Evolutionary conservation across 2,329 filamentous ascomycete species (phyloP).

Genomic region (Penicillium sumatraense): DNA sequence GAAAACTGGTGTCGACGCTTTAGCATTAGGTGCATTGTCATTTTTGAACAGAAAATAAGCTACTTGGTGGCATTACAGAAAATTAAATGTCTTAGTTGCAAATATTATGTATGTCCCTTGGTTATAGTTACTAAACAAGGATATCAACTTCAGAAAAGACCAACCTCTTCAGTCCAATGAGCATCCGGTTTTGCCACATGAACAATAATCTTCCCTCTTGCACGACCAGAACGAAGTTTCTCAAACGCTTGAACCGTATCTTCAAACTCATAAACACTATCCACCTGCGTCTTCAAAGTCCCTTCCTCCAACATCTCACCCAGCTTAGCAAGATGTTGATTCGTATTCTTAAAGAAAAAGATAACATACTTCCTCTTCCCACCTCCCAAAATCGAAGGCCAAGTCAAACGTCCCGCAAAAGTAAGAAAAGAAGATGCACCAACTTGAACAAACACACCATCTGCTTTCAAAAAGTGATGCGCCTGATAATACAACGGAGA

Average conservation of each 20-base stretch:
- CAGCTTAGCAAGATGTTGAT: constrained; percentile 55
- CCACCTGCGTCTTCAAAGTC: constrained; percentile 61
- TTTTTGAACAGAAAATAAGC: constrained; percentile 26
- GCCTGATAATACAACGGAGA: constrained; percentile 58
- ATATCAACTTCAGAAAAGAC: neutral
- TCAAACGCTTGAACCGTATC: constrained; percentile 62
- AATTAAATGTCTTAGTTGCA: neutral
- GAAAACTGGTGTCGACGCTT: constrained; percentile 55
- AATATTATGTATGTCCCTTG: neutral
- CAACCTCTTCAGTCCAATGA: neutral
- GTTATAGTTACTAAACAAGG: too few relatives aligned
- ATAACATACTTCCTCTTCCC: constrained; percentile 47
- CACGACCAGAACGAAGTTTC: constrained; percentile 60
- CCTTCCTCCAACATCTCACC: constrained; percentile 62
- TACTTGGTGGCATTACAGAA: neutral
- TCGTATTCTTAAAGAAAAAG: constrained; percentile 40
- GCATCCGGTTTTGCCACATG: constrained; percentile 28
- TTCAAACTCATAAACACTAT: constrained; percentile 60
- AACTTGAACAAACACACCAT: constrained; percentile 59
- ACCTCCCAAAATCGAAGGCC: constrained; percentile 56
- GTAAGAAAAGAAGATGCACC: constrained; percentile 44
- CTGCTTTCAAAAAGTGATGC: constrained; percentile 55
- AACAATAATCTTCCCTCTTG: constrained; percentile 65
- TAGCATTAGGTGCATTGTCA: constrained; percentile 55
- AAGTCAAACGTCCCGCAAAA: constrained; percentile 43